A percentile compares a stretch with the other conserved stretches of the same genome.
These are phyloP conservation scores for Russula abietina DNA, from an alignment of 768 basidiomycete genomes.

Conservation along the genomic window DNA sequence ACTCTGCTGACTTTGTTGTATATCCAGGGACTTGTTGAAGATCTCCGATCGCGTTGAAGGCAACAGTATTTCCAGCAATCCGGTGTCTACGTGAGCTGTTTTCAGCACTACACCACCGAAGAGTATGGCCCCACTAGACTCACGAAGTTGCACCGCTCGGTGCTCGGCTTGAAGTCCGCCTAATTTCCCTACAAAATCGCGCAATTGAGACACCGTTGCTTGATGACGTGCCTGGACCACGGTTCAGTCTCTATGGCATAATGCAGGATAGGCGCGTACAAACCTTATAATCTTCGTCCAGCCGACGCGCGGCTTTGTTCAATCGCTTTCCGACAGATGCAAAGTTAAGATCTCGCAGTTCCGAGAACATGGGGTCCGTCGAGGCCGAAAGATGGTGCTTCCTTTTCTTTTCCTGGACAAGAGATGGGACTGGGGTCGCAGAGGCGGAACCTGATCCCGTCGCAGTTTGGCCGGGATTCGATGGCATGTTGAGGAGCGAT, in stretches of 20 bases:
- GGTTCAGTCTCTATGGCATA: constrained; percentile 6
- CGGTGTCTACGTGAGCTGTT: constrained; percentile 60
- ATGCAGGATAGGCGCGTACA: constrained; percentile 9
- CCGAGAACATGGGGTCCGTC: constrained; percentile 74
- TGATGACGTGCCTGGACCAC: constrained; percentile 66
- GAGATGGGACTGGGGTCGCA: constrained; percentile 40
- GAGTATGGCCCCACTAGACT: constrained; percentile 32
- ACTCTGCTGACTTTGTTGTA: constrained; percentile 75
- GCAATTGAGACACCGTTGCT: constrained; percentile 84
- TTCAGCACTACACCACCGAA: not conserved
- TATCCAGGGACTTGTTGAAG: constrained; percentile 89
- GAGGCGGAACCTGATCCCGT: constrained; percentile 38
- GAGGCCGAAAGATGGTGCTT: constrained; percentile 78
- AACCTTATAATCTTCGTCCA: constrained; percentile 93
- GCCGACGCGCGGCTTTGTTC: constrained; percentile 70
- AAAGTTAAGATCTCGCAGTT: constrained; percentile 89
- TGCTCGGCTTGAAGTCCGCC: constrained; percentile 91
- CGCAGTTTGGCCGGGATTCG: constrained; percentile 33
- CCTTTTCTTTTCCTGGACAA: constrained; percentile 78
- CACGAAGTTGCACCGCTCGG: constrained; percentile 82
- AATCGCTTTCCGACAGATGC: constrained; percentile 78
- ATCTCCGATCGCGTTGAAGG: constrained; percentile 77
- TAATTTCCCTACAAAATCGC: constrained; percentile 92
- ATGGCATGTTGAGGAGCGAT: constrained; percentile 57
- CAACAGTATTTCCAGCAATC: constrained; percentile 86